Evolutionary conservation across 805 yeast species (phyloP), one percentile per base, ranked within the genome.

Genomic region (Wickerhamiella cacticola): DNA sequence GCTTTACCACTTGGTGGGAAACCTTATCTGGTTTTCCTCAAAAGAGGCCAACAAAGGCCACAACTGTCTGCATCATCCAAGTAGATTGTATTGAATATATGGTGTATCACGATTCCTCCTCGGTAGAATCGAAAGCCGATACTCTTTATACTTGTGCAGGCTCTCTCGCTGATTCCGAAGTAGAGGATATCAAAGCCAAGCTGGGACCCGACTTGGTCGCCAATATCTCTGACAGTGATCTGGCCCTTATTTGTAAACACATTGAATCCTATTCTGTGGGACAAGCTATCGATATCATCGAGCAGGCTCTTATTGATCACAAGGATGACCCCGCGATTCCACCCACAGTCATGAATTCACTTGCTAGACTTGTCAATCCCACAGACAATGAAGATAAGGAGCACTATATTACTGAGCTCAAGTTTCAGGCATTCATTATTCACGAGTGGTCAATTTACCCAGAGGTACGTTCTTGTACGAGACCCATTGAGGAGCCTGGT

Each of bases 391-490:
- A 36, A 1, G 42, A 29, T 6, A 63, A 65, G 3, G 58, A 57
- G 16, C 24, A 19, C 21, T 22, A 22, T 13, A 16, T 16, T 3
- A 35, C 18, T 13, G 46, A 41, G 24, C 60, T 61, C 31, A 64
- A 62, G 48, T 57, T 68, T 26, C 70, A 71, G 49, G 76, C 76
- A 3, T 69, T 67, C 25, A 56, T 73, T 38, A 63, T 62, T 40
- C 38, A 54, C 42, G 63, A 57, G 51, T 71, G 70, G 59, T 74
- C 80, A 0, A 78, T 79, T 3, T 76, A 76, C 52, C 78, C 80
- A 2, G 80, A 76, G 55, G 78, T 78, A 12, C 63, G 82, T 24
- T 71, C 81, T 5, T 73, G 76, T 26, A 70, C 74, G 3, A 73
- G 70, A 26, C 73, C 79, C 1, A 64, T 57, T 39, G 80, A 76